phyloP scores from a whole-genome alignment of 345 rosid species.

The Anacardium occidentale region DNA sequence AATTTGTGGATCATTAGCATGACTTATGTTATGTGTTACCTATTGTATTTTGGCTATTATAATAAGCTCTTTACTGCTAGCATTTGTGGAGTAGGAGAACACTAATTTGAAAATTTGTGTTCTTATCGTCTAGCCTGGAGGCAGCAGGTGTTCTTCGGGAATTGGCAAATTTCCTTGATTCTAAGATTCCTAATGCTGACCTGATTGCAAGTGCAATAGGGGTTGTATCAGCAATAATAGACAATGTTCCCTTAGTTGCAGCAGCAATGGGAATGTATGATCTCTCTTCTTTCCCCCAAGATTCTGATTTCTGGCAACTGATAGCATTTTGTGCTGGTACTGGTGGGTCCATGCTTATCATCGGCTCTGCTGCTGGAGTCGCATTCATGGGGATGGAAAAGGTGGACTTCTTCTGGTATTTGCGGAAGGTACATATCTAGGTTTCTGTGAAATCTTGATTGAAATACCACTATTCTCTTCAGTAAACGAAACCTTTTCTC shows the following conservation, averaged over 20 bases:
- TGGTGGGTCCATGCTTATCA: constrained; percentile 90
- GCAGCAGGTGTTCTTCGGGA: constrained; percentile 90
- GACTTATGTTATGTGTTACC: no score
- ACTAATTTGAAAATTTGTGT: neutral
- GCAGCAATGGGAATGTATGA: constrained; percentile 99
- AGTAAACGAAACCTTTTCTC: constrained; percentile 1
- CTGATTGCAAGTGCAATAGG: constrained; percentile 81
- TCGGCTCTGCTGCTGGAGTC: constrained; percentile 97
- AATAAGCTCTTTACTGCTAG: neutral
- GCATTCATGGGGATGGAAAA: constrained; percentile 99
- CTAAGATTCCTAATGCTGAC: constrained; percentile 71
- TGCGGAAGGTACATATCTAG: constrained; percentile 59
- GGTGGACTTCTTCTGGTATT: constrained; percentile 94
- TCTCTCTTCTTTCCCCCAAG: constrained; percentile 74
- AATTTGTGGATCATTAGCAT: neutral
- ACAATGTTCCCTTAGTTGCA: constrained; percentile 90
- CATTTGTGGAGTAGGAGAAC: neutral
- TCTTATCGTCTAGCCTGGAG: constrained; percentile 58
- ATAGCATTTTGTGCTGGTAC: constrained; percentile 93
- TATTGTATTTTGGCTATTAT: no score
- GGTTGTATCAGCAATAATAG: constrained; percentile 83
- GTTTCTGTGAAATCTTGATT: neutral
- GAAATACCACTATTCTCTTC: neutral
- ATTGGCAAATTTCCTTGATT: constrained; percentile 88
- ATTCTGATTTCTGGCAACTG: constrained; percentile 93